Base-by-base conservation (phyloP, 768 basidiomycete species). In the Porphyrellus cyaneotinctus region DNA sequence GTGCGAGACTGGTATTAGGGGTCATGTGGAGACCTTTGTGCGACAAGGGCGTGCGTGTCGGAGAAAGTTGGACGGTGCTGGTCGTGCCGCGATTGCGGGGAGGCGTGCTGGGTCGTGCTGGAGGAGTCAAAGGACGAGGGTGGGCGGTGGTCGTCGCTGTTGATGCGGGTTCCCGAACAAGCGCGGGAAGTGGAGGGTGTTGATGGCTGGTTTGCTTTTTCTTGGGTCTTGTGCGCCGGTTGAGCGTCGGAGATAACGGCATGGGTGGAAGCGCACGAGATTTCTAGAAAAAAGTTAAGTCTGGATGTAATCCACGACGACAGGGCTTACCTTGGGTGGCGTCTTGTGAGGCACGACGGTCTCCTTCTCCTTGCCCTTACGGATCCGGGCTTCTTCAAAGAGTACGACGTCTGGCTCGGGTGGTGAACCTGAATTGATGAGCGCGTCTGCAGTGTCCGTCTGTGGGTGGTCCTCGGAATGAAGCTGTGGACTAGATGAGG, bases 1-100 rank as follows among this genome's bases (percentile, higher is more conserved):
- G 82, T 10, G 75, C 79, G 14, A 87, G 74, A 57, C 81, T 85
- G 1, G 84, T 67, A 3, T 78, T 78, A 4, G 85, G 85, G 57
- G 83, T 84, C 84, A 84, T 85, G 58, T 85, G 81, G 32, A 85
- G 63, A 35, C 84, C 85, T 58, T 77, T 79, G 63, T 86, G 83
- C 0, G 85, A 86, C 8, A 88, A 65, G 0, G 86, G 85, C 1
- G 86, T 87, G n/a, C 78, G 78, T 18, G 74, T 67, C 0, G 84
- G 80, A 2, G 86, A 86, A 17, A 85, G 70, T 22, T 76, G 74
- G 43, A 71, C 64, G 64, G 73, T 48, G 68, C 33, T 60, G 8
- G 52, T 39, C 4, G 57, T 33, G 35, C 58, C 52, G 23, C 55
- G 57, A 43, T 61, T 69, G 17, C 64, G 69, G 12, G 74, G 68